These are phyloP conservation scores for Fraxinus ornus DNA, from an alignment of 305 asterid genomes.

Conservation along the genomic window DNA sequence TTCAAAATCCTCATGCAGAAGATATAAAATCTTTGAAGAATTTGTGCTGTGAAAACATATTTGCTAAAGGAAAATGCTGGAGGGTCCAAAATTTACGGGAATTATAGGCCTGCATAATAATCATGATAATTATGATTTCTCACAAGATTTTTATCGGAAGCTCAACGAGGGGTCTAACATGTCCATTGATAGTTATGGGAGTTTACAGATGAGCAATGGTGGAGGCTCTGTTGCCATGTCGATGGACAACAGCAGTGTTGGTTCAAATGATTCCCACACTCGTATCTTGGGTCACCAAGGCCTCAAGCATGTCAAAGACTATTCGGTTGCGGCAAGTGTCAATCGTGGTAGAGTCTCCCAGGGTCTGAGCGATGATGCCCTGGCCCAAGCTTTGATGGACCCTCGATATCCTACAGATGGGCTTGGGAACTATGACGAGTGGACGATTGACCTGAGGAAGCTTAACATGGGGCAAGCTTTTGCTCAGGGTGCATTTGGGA, in stretches of 20 bases:
- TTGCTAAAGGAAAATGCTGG: slow-evolving; percentile 61
- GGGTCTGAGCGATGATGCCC: slow-evolving; percentile 83
- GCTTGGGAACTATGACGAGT: slow-evolving; percentile 86
- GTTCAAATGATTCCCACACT: slow-evolving; percentile 88
- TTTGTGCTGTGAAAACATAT: slow-evolving; percentile 24
- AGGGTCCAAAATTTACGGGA: slow-evolving; percentile 83
- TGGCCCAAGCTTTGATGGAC: slow-evolving; percentile 88
- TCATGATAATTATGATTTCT: slow-evolving; percentile 70
- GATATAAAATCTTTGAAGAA: slow-evolving; percentile 28
- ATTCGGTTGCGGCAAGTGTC: slow-evolving; percentile 77
- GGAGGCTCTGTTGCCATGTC: slow-evolving; percentile 99
- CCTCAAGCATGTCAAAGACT: slow-evolving; percentile 75
- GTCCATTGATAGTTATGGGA: slow-evolving; percentile 88
- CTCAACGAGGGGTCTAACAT: slow-evolving; percentile 93
- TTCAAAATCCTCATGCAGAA: slow-evolving; percentile 47
- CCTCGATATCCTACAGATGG: slow-evolving; percentile 80
- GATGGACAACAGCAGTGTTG: slow-evolving; percentile 88
- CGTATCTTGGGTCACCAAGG: slow-evolving; percentile 87
- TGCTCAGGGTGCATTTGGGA: slow-evolving; percentile 97
- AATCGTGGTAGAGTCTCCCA: slow-evolving; percentile 68
- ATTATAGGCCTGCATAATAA: slow-evolving; percentile 70
- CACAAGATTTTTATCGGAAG: slow-evolving; percentile 83
- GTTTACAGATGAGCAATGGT: slow-evolving; percentile 90
- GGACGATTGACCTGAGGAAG: slow-evolving; percentile 91
- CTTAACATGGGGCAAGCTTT: slow-evolving; percentile 96